These are phyloP conservation scores for Diaporthe ilicicola DNA, from an alignment of 2,329 filamentous ascomycete species.

Conservation along the genomic window DNA sequence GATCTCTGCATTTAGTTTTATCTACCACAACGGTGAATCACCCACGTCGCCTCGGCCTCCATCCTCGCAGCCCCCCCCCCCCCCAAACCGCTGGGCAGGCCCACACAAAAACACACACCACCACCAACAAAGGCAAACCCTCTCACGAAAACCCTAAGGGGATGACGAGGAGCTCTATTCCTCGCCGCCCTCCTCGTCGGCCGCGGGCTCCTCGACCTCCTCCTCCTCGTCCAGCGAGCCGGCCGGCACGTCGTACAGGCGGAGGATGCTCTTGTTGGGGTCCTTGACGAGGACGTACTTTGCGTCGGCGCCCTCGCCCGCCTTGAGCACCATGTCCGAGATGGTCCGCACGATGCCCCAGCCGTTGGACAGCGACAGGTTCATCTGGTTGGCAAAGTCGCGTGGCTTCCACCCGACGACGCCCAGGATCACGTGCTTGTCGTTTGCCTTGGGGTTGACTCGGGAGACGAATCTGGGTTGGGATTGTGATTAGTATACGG, in stretches of 20 bases:
- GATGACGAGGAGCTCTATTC: slow-evolving; percentile 47
- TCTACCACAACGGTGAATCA: background rate
- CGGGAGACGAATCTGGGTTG: slow-evolving; percentile 86
- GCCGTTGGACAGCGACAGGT: slow-evolving; percentile 93
- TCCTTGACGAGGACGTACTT: slow-evolving; percentile 89
- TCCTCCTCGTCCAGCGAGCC: slow-evolving; percentile 93
- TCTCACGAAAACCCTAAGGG: background rate
- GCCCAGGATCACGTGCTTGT: slow-evolving; percentile 94
- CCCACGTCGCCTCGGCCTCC: background rate
- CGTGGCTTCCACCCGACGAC: slow-evolving; percentile 98
- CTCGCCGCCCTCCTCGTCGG: slow-evolving; percentile 58
- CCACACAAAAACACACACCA: no score
- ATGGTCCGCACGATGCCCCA: slow-evolving; percentile 99
- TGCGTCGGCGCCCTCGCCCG: slow-evolving; percentile 65
- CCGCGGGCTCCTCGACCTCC: slow-evolving; percentile 56
- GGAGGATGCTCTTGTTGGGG: slow-evolving; percentile 94
- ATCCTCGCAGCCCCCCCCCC: no score
- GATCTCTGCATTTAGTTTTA: background rate
- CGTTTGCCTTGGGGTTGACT: slow-evolving; percentile 88
- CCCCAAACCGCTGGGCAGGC: no score
- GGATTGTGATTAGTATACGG: slow-evolving; percentile 32
- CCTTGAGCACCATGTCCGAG: slow-evolving; percentile 88
- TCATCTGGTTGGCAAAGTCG: slow-evolving; percentile 98
- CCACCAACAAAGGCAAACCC: no score
- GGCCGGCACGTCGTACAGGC: slow-evolving; percentile 89